phyloP scores from a whole-genome alignment of 1,139 yeast species.

The Geotrichum carabidarum region DNA sequence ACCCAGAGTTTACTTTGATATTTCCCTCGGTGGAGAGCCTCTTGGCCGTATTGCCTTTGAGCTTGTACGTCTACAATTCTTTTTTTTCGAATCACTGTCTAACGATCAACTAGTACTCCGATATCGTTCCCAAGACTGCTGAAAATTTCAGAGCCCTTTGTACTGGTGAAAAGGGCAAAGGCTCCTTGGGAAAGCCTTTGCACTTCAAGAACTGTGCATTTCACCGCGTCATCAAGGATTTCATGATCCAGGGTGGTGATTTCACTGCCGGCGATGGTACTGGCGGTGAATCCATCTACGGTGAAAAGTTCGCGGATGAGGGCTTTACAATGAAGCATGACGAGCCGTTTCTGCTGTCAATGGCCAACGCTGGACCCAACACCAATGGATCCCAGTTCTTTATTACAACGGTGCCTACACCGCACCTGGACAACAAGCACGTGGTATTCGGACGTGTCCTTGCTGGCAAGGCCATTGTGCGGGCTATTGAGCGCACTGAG shows the following conservation, averaged over 20 bases:
- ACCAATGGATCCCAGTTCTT: slow-evolving; percentile 96
- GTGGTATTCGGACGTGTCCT: slow-evolving; percentile 91
- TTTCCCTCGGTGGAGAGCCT: slow-evolving; percentile 68
- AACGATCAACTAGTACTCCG: slow-evolving; percentile 45
- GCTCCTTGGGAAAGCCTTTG: slow-evolving; percentile 59
- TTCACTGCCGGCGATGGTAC: slow-evolving; percentile 85
- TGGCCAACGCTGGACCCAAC: slow-evolving; percentile 95
- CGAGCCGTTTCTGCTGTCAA: slow-evolving; percentile 79
- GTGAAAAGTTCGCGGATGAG: slow-evolving; percentile 93
- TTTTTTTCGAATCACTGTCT: too few relatives aligned
- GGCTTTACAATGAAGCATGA: slow-evolving; percentile 72
- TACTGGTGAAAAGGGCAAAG: slow-evolving; percentile 80
- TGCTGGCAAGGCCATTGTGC: slow-evolving; percentile 74
- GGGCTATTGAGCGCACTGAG: slow-evolving; percentile 66
- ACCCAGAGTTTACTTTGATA: slow-evolving; percentile 65
- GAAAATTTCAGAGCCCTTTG: slow-evolving; percentile 88
- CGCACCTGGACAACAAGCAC: slow-evolving; percentile 88
- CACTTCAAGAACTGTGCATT: slow-evolving; percentile 74
- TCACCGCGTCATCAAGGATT: slow-evolving; percentile 78
- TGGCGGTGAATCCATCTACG: slow-evolving; percentile 93
- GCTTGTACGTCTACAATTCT: slow-evolving; percentile 35
- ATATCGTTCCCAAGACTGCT: slow-evolving; percentile 85
- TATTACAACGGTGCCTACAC: slow-evolving; percentile 74
- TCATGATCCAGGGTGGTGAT: slow-evolving; percentile 65
- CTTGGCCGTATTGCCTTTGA: slow-evolving; percentile 72